Percentiles rank a stretch among this genome's conserved stretches.
Conservation (phyloP, 768 basidiomycete species). For the Xerocomellus amylosporus region DNA sequence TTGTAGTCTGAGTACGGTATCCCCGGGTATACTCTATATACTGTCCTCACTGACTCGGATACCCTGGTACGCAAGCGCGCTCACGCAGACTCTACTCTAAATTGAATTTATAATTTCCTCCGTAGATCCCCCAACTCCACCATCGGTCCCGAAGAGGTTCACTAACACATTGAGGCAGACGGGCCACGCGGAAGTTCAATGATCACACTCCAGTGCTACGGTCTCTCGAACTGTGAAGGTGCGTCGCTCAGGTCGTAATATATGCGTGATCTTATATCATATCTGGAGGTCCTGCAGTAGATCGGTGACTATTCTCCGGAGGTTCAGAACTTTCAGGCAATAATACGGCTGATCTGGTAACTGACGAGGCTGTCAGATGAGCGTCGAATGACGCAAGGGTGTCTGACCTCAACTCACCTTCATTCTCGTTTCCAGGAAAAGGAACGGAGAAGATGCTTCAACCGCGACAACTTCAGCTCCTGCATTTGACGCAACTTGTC, state of each 20-base stretch:
- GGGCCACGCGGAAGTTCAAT: too few relatives aligned
- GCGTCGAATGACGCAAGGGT: not conserved
- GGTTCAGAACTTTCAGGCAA: too few relatives aligned
- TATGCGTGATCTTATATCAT: not conserved
- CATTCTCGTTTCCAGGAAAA: not conserved
- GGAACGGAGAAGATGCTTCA: not conserved
- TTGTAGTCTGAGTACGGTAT: too few relatives aligned
- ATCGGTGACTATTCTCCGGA: not conserved
- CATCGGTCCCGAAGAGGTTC: too few relatives aligned
- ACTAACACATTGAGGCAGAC: too few relatives aligned
- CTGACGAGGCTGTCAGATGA: not conserved
- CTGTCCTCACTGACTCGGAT: too few relatives aligned
- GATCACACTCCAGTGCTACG: too few relatives aligned
- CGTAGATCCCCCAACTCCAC: too few relatives aligned
- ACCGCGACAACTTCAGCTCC: constrained; percentile 7
- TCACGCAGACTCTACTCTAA: too few relatives aligned
- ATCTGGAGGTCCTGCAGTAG: not conserved
- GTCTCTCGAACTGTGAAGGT: not conserved
- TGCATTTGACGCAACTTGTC: constrained; percentile 10
- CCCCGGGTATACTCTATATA: too few relatives aligned
- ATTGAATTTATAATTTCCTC: too few relatives aligned
- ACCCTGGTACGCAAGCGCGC: too few relatives aligned
- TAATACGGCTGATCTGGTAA: not conserved
- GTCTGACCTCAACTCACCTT: not conserved
- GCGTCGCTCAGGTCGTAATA: not conserved